phyloP scores from a whole-genome alignment of 2,329 filamentous ascomycete genomes.

The Penicillium sp. region DNA sequence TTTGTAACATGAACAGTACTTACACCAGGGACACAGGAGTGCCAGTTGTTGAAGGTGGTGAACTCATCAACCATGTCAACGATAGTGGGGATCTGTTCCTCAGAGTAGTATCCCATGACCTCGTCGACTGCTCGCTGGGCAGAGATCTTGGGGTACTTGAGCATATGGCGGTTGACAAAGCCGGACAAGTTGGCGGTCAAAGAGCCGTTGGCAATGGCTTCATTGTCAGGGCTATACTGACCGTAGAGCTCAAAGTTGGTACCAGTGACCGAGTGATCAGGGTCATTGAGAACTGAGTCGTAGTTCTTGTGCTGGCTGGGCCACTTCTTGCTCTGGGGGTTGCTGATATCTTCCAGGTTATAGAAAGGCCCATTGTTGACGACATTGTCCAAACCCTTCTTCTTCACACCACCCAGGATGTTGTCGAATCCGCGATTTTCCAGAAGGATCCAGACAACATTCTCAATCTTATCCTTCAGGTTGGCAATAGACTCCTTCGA shows the following conservation, averaged over 20 bases:
- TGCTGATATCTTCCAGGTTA: slow-evolving; percentile 35
- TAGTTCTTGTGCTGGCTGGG: slow-evolving; percentile 36
- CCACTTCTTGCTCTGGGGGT: slow-evolving; percentile 23
- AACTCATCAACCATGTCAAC: slow-evolving; percentile 40
- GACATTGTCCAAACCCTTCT: slow-evolving; percentile 38
- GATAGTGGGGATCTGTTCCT: slow-evolving; percentile 41
- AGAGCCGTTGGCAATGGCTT: slow-evolving; percentile 31
- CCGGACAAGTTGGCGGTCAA: slow-evolving; percentile 31
- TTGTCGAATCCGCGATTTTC: slow-evolving; percentile 40
- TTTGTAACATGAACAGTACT: slow-evolving; percentile 17
- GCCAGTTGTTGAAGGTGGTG: slow-evolving; percentile 45
- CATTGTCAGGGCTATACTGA: slow-evolving; percentile 37
- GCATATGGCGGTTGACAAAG: slow-evolving; percentile 40
- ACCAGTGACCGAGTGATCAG: slow-evolving; percentile 40
- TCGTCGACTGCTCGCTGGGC: slow-evolving; percentile 33
- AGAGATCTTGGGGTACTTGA: slow-evolving; percentile 29
- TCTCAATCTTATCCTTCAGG: slow-evolving; percentile 35
- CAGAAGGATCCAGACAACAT: slow-evolving; percentile 36
- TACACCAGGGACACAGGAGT: slow-evolving; percentile 42
- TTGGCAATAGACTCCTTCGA: slow-evolving; percentile 32
- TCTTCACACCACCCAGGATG: slow-evolving; percentile 40
- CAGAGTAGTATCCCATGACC: slow-evolving; percentile 45
- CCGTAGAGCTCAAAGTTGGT: slow-evolving; percentile 45
- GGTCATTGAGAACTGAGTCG: slow-evolving; percentile 42
- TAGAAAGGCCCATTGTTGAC: slow-evolving; percentile 42